Conservation (phyloP, 331 rosid genomes). For the Quercus phellos region DNA sequence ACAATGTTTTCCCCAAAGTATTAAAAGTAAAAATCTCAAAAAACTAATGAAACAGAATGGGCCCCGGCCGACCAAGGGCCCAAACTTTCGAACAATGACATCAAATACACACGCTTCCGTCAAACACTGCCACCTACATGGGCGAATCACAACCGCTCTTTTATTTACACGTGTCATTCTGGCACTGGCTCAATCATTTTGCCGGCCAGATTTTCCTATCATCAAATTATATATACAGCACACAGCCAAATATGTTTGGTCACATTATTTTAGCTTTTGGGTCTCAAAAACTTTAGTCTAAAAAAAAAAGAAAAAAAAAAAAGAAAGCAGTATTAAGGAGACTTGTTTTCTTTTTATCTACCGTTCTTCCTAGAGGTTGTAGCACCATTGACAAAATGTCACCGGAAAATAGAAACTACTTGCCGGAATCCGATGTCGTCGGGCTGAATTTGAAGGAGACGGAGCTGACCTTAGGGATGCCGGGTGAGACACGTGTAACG, state of each 20-base stretch:
- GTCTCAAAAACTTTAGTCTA: not conserved
- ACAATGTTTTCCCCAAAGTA: too few species aligned
- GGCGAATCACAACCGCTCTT: slow-evolving; percentile 27
- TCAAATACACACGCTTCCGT: slow-evolving; percentile 31
- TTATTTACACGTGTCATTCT: slow-evolving; percentile 1
- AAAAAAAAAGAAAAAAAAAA: not conserved
- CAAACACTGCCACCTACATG: slow-evolving; percentile 16
- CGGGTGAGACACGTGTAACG: slow-evolving; percentile 27
- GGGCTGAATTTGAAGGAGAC: slow-evolving; percentile 41
- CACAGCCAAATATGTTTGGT: not conserved
- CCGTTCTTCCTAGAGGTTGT: not conserved
- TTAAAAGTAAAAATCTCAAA: not conserved
- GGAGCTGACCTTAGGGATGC: slow-evolving; percentile 50
- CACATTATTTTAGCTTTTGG: not conserved
- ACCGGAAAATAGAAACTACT: slow-evolving; percentile 14
- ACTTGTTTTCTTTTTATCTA: too few species aligned
- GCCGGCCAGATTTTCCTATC: slow-evolving; percentile 9
- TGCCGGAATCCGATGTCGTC: slow-evolving; percentile 14
- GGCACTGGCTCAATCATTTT: not conserved
- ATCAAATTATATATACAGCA: slow-evolving; percentile 14
- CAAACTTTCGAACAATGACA: slow-evolving; percentile 12
- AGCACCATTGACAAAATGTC: slow-evolving; percentile 25
- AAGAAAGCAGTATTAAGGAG: not conserved
- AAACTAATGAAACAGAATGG: not conserved
- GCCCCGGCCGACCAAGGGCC: slow-evolving; percentile 7